Evolutionary conservation across 768 basidiomycete species (phyloP).

Genomic region (Leccinum longicurvipes): DNA sequence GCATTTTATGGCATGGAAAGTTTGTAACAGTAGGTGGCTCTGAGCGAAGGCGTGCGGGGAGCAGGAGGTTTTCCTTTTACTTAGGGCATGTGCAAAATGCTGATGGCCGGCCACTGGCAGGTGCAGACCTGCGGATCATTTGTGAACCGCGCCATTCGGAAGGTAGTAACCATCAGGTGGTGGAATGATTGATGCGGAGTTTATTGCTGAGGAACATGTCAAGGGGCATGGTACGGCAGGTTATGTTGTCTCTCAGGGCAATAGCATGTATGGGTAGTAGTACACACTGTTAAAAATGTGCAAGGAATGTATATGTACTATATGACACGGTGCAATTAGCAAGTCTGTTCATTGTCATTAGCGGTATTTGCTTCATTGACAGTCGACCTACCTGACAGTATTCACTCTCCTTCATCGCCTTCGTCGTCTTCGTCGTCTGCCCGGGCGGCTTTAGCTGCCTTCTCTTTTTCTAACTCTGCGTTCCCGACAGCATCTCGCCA

Average conservation of each 20-base stretch:
- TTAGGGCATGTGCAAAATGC: too few species aligned
- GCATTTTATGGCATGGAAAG: too few species aligned
- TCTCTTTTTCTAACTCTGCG: constrained; percentile 60
- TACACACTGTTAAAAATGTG: too few species aligned
- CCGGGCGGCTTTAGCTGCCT: constrained; percentile 37
- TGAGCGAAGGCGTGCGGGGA: too few species aligned
- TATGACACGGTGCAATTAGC: neutral
- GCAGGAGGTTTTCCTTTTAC: too few species aligned
- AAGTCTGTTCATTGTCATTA: neutral
- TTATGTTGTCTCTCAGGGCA: neutral
- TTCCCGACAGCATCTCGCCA: constrained; percentile 76
- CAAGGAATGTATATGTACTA: neutral
- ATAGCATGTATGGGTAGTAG: neutral
- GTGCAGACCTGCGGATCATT: constrained; percentile 40
- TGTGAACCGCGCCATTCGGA: constrained; percentile 47
- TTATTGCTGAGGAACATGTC: constrained; percentile 52
- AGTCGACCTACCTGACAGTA: neutral
- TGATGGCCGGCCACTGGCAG: too few species aligned
- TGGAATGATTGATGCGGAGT: constrained; percentile 51
- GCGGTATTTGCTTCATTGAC: neutral
- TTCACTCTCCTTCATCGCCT: constrained; percentile 33
- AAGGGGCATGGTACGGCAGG: constrained; percentile 37
- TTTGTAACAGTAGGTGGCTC: too few species aligned
- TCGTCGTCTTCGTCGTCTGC: constrained; percentile 49
- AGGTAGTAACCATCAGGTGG: constrained; percentile 54